Conservation (phyloP, 192 early-diverging fungal genomes). For the Thamnidium elegans region DNA sequence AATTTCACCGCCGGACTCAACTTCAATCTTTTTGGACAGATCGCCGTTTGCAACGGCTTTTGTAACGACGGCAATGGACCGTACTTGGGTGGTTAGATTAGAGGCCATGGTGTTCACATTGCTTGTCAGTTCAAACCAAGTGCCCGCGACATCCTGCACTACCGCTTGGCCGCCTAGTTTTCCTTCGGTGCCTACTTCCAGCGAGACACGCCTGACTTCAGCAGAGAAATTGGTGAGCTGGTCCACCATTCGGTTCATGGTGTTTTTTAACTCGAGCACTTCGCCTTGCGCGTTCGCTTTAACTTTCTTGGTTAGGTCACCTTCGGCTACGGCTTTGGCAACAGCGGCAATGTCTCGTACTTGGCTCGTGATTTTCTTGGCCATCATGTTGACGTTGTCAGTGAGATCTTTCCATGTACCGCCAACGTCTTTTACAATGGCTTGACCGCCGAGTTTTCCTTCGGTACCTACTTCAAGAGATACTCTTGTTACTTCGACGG, state of each 20-base stretch:
- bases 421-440: conserved; percentile 37
- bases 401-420: conserved; percentile 48
- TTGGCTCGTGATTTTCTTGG: conserved; percentile 47
- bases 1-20: conserved; percentile 52
- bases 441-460: conserved; percentile 63
- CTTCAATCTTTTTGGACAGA: conserved; percentile 45
- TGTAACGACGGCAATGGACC: conserved; percentile 51
- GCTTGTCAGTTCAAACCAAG: conserved; percentile 57
- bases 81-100: conserved; percentile 51
- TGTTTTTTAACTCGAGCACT: conserved; percentile 63
- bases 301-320: conserved; percentile 62
- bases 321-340: conserved; percentile 55
- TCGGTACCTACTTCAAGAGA: conserved; percentile 70
- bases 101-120: conserved; percentile 59
- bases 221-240: conserved; percentile 47
- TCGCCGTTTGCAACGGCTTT: conserved; percentile 54
- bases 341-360: conserved; percentile 67
- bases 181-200: conserved; percentile 49
- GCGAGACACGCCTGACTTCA: conserved; percentile 33
- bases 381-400: conserved; percentile 53
- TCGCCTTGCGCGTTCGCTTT: conserved; percentile 61
- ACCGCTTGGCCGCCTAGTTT: conserved; percentile 46
- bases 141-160: conserved; percentile 43
- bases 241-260: conserved; percentile 70
- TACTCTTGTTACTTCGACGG: conserved; percentile 66